These are phyloP conservation scores for Ogataea saltuana DNA, from an alignment of 805 yeast genomes.

Conservation along the genomic window DNA sequence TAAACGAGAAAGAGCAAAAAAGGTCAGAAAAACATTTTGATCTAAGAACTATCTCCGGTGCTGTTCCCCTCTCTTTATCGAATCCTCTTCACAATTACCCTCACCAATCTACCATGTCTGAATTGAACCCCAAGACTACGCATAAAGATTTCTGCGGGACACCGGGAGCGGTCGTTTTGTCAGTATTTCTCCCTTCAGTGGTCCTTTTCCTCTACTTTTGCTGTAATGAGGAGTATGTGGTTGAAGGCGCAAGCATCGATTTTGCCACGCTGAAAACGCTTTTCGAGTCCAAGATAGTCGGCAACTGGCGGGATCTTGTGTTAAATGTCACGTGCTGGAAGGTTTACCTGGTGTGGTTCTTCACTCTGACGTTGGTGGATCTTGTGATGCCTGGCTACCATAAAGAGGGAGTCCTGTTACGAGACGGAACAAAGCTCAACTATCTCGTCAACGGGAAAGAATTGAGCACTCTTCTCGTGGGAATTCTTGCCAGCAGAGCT, in stretches of 20 bases:
- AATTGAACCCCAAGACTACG: conserved; percentile 68
- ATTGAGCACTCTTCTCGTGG: conserved; percentile 43
- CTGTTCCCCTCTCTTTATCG: not conserved
- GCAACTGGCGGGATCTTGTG: conserved; percentile 31
- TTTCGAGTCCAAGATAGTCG: conserved; percentile 18
- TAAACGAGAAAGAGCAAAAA: conserved; percentile 8
- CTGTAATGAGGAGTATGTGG: conserved; percentile 58
- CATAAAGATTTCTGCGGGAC: conserved; percentile 78
- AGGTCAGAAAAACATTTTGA: not conserved
- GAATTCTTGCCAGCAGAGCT: conserved; percentile 52
- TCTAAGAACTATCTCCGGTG: not conserved
- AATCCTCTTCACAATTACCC: not conserved
- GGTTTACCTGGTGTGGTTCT: conserved; percentile 74
- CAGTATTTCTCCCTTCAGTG: conserved; percentile 66
- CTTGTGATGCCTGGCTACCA: conserved; percentile 74
- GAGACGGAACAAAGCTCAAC: conserved; percentile 70
- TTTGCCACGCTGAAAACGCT: conserved; percentile 34
- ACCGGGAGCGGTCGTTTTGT: conserved; percentile 67
- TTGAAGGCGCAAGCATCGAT: conserved; percentile 50
- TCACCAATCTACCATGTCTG: conserved; percentile 1
- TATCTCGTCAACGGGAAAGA: conserved; percentile 84
- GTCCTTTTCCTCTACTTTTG: conserved; percentile 59
- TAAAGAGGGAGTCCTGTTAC: conserved; percentile 62
- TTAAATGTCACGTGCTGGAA: conserved; percentile 55
- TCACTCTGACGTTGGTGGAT: conserved; percentile 62